Conservation (phyloP, 352 stramenopile species). For the Peronospora destructor region DNA sequence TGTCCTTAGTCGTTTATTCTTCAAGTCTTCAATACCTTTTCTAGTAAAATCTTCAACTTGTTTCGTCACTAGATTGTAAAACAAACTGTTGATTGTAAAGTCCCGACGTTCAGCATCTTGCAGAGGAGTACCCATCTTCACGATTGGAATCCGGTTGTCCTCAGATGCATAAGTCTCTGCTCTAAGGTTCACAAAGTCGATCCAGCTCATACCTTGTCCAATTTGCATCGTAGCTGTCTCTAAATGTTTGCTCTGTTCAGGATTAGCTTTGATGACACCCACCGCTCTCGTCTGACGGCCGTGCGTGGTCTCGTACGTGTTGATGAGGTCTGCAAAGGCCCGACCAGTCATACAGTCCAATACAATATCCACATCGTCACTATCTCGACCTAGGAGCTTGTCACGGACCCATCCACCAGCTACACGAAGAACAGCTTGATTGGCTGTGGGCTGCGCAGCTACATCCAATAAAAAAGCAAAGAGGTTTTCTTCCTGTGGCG, state of each 20-base stretch:
- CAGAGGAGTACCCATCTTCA: constrained; percentile 73
- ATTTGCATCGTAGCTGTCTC: constrained; percentile 97
- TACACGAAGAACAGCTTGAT: constrained; percentile 86
- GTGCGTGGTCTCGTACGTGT: constrained; percentile 50
- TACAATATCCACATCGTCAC: constrained; percentile 96
- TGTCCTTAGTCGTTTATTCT: constrained; percentile 87
- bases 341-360: constrained; percentile 93
- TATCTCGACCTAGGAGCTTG: constrained; percentile 88
- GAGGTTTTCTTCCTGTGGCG: constrained; percentile 41
- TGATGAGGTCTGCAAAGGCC: constrained; percentile 88
- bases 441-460: constrained; percentile 36
- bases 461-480: constrained; percentile 62
- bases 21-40: constrained; percentile 88
- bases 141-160: constrained; percentile 57
- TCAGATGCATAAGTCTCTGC: constrained; percentile 91
- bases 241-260: constrained; percentile 96
- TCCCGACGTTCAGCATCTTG: constrained; percentile 90
- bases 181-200: constrained; percentile 98
- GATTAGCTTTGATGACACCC: constrained; percentile 71
- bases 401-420: constrained; percentile 99
- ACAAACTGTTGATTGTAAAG: constrained; percentile 99
- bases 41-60: constrained; percentile 94
- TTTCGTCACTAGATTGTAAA: constrained; percentile 95
- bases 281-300: constrained; percentile 43
- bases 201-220: constrained; percentile 74